Conservation (phyloP, 768 basidiomycete species). For the Holtermanniella nyarrowii region DNA sequence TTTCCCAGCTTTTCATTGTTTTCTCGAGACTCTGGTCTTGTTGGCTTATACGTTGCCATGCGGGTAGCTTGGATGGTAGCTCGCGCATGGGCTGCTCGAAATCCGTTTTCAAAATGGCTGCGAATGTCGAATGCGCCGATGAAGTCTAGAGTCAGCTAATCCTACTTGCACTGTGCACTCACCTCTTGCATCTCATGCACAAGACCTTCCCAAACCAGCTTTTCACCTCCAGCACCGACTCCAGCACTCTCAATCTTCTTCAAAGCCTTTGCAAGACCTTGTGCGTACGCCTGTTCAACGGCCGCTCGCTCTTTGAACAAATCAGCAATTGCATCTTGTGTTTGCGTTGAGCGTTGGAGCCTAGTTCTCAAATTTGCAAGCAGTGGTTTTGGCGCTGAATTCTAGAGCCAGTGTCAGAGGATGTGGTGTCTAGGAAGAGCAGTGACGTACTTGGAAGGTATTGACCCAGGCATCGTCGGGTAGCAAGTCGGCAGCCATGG, state of each 20-base stretch:
- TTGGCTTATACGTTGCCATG: constrained; percentile 22
- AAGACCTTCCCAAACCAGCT: constrained; percentile 27
- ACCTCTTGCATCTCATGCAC: constrained; percentile 36
- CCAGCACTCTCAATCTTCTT: constrained; percentile 28
- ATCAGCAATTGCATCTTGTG: constrained; percentile 36
- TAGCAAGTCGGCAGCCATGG: constrained; percentile 21
- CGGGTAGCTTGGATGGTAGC: constrained; percentile 25
- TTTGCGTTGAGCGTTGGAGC: constrained; percentile 23
- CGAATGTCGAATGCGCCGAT: constrained; percentile 23
- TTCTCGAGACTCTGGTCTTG: constrained; percentile 36
- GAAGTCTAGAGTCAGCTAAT: constrained; percentile 16
- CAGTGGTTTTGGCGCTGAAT: constrained; percentile 25
- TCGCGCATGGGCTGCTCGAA: constrained; percentile 36
- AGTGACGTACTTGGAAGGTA: constrained; percentile 10
- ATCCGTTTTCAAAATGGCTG: constrained; percentile 30
- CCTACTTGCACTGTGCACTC: constrained; percentile 2
- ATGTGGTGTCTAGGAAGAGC: background rate
- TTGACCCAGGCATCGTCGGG: constrained; percentile 36
- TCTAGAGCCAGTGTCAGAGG: background rate
- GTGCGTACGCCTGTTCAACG: constrained; percentile 37
- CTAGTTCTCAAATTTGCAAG: constrained; percentile 22
- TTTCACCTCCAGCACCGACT: constrained; percentile 21
- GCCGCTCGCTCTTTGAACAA: constrained; percentile 36
- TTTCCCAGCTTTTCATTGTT: constrained; percentile 39
- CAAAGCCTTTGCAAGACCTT: constrained; percentile 33